Conservation (phyloP, 257 asterid genomes). For the Fraxinus cuspidata region DNA sequence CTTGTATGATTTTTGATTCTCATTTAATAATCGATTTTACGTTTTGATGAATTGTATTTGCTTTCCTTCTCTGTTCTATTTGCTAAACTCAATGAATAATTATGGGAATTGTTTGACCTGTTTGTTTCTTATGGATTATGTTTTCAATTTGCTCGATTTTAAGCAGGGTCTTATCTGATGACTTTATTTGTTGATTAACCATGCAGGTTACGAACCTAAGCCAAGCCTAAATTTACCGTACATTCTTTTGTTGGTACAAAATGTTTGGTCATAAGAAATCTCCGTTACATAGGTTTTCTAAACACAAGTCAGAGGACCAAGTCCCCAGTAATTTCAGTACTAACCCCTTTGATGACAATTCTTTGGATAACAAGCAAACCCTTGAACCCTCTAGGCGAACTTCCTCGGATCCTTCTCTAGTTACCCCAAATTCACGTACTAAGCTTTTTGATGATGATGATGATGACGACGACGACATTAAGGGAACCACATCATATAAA, state of each 20-base stretch:
- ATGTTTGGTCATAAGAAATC: conserved; percentile 73
- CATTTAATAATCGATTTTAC: background rate
- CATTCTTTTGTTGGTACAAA: conserved; percentile 26
- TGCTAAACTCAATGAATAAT: background rate
- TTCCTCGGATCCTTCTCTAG: conserved; percentile 60
- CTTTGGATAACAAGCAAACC: conserved; percentile 48
- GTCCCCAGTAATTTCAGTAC: conserved; percentile 28
- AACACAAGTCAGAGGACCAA: conserved; percentile 42
- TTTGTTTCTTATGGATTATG: background rate
- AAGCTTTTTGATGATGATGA: conserved; percentile 73
- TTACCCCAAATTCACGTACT: conserved; percentile 36
- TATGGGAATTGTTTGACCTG: background rate
- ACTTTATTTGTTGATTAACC: conserved; percentile 17
- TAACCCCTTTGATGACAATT: conserved; percentile 79
- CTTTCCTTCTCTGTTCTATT: background rate
- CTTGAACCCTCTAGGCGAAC: conserved; percentile 50
- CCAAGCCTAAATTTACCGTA: conserved; percentile 21
- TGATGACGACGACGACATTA: conserved; percentile 47
- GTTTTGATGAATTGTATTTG: background rate
- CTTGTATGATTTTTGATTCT: background rate
- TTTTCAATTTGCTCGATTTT: too few relatives aligned
- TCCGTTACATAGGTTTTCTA: conserved; percentile 53
- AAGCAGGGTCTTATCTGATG: background rate
- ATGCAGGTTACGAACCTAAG: conserved; percentile 13
- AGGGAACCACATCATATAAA: conserved; percentile 44